Evolutionary conservation across 805 yeast genomes (phyloP).

Genomic region (Metschnikowia colocasiae): DNA sequence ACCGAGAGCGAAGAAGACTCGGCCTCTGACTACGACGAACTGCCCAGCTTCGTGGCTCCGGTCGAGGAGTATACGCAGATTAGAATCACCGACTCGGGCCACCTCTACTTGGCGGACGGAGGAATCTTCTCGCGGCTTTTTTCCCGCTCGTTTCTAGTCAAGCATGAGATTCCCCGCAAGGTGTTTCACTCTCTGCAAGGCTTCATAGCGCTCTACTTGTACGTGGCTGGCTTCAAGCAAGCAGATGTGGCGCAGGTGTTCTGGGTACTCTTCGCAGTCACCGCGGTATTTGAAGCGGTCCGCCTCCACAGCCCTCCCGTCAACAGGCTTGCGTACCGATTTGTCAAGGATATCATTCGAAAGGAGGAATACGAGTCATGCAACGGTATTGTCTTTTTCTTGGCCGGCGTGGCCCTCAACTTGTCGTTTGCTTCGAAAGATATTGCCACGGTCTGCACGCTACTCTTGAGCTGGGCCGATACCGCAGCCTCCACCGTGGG

Average conservation of each 20-base stretch:
- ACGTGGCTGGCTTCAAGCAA: conserved; percentile 57
- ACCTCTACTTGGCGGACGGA: conserved; percentile 4
- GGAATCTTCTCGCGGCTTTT: conserved; percentile 4
- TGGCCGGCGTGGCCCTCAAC: conserved; percentile 72
- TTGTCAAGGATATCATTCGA: conserved; percentile 80
- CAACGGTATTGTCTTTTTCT: conserved; percentile 88
- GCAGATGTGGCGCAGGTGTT: conserved; percentile 59
- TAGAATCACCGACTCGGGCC: conserved; percentile 1
- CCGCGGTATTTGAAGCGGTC: conserved; percentile 62
- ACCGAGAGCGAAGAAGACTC: conserved; percentile 10
- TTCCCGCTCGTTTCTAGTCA: conserved; percentile 46
- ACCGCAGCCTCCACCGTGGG: conserved; percentile 96
- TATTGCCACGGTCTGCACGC: conserved; percentile 67
- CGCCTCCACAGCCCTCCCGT: conserved; percentile 60
- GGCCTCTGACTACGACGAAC: not conserved
- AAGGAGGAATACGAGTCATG: conserved; percentile 65
- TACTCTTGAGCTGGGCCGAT: conserved; percentile 93
- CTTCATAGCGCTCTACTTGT: conserved; percentile 68
- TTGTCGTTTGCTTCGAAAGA: conserved; percentile 75
- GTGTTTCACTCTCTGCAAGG: conserved; percentile 87
- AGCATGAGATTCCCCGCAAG: conserved; percentile 89
- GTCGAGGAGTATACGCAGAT: not conserved
- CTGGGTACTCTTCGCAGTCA: conserved; percentile 47
- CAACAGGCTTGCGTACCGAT: conserved; percentile 62
- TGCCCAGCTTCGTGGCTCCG: not conserved